phyloP scores from a whole-genome alignment of 2,329 filamentous ascomycete species.

The Colletotrichum tropicale region DNA sequence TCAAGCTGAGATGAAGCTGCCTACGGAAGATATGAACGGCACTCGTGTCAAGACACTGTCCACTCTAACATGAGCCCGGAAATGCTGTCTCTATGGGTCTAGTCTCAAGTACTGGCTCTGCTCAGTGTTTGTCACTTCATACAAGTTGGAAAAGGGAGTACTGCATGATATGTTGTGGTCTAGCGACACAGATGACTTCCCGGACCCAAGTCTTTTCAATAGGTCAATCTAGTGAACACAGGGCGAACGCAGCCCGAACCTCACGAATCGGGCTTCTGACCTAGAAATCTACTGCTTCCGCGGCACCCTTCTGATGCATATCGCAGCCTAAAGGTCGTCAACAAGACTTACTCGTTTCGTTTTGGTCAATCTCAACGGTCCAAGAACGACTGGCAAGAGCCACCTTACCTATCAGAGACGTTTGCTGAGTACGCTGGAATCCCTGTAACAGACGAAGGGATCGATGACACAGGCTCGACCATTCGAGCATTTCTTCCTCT shows the following conservation, averaged over 20 bases:
- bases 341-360: background rate
- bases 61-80: background rate
- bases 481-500: background rate
- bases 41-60: background rate
- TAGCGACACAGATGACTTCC: background rate
- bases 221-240: background rate
- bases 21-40: background rate
- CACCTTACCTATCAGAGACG: background rate
- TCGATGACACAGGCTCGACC: background rate
- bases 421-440: background rate
- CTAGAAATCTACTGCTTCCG: background rate
- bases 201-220: background rate
- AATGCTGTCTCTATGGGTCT: background rate
- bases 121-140: background rate
- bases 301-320: background rate
- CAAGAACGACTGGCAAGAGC: background rate
- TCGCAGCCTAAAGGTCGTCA: background rate
- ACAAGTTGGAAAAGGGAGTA: background rate
- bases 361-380: background rate
- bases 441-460: background rate
- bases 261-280: background rate
- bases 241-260: background rate
- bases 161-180: background rate
- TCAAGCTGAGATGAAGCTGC: background rate
- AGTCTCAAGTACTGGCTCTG: background rate